Conservation (phyloP, 257 asterid species). For the Fraxinus quadrangulata region DNA sequence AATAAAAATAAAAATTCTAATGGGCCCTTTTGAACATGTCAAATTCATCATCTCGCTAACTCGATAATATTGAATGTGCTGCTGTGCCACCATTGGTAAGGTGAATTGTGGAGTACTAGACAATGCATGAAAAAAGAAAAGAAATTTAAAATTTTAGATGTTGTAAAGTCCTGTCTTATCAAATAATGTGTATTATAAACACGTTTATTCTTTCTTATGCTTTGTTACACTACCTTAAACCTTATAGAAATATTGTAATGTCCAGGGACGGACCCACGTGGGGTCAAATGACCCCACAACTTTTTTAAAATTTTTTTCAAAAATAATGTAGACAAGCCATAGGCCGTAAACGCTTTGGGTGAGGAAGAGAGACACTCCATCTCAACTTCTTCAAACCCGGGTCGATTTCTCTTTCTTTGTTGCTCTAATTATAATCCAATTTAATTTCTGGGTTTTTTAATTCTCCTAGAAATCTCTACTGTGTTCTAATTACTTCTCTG, state of each 20-base stretch:
- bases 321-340: slow-evolving; percentile 7
- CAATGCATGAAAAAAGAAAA: background rate
- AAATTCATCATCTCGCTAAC: background rate
- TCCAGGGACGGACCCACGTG: too few relatives aligned
- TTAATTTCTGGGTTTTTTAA: slow-evolving; percentile 20
- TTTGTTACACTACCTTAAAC: too few relatives aligned
- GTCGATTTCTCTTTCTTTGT: slow-evolving; percentile 39
- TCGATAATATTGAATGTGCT: background rate
- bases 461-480: slow-evolving; percentile 29
- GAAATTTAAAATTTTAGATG: too few relatives aligned
- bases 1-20: too few relatives aligned
- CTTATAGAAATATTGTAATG: background rate
- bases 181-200: background rate
- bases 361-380: slow-evolving; percentile 19
- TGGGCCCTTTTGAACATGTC: background rate
- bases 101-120: too few relatives aligned
- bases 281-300: too few relatives aligned
- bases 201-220: background rate
- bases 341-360: background rate
- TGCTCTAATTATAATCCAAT: slow-evolving; percentile 25
- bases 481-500: slow-evolving; percentile 36
- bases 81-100: too few relatives aligned
- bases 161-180: background rate
- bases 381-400: slow-evolving; percentile 41
- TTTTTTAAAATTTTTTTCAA: too few relatives aligned